These are phyloP conservation scores for Tulasnella sp. DNA, from an alignment of 768 basidiomycete species.

Conservation along the genomic window DNA sequence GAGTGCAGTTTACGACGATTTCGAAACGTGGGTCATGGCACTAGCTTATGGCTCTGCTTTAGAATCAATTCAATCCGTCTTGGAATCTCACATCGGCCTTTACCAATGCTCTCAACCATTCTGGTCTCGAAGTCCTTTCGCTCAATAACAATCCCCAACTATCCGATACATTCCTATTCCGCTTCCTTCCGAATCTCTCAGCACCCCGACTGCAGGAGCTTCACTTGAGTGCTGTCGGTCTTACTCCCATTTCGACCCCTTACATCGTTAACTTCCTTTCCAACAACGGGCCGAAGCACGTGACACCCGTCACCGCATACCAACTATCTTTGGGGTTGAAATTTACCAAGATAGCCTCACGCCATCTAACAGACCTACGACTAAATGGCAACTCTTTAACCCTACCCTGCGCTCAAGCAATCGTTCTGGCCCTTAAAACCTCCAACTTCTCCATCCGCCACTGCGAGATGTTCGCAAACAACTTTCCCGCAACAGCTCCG, in stretches of 20 bases:
- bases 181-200: slow-evolving; percentile 41
- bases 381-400: slow-evolving; percentile 48
- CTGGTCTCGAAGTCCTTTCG: slow-evolving; percentile 39
- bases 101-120: slow-evolving; percentile 41
- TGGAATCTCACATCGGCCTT: slow-evolving; percentile 30
- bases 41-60: not conserved
- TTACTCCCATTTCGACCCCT: slow-evolving; percentile 34
- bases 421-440: slow-evolving; percentile 36
- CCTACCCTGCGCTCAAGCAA: slow-evolving; percentile 31
- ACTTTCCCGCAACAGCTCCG: not conserved
- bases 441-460: slow-evolving; percentile 37
- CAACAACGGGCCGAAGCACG: not conserved
- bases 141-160: slow-evolving; percentile 39
- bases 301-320: not conserved
- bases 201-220: slow-evolving; percentile 41
- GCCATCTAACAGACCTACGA: slow-evolving; percentile 25
- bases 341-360: not conserved
- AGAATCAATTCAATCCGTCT: slow-evolving; percentile 25
- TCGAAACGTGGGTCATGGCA: not conserved
- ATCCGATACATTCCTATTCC: slow-evolving; percentile 38
- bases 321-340: not conserved
- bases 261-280: slow-evolving; percentile 38
- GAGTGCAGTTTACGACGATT: slow-evolving; percentile 19
- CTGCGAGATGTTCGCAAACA: slow-evolving; percentile 43
- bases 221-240: slow-evolving; percentile 40